Base-by-base conservation (phyloP, 768 basidiomycete genomes). In the Fomitopsis pulvina region DNA sequence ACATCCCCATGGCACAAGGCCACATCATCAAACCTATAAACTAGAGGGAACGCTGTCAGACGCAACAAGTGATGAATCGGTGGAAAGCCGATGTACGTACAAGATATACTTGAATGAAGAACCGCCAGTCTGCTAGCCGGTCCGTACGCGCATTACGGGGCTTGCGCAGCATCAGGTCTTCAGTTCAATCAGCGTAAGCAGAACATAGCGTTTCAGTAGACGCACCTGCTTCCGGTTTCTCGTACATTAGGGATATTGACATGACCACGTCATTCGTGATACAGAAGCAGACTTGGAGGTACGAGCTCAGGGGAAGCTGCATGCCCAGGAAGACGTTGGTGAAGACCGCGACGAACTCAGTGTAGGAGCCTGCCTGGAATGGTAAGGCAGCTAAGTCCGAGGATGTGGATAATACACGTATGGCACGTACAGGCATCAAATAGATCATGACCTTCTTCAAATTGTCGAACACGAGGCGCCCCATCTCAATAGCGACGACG, bases 381-480 rank as follows among this genome's bases (percentile, higher is more conserved):
- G 14, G 42, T 22, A 8, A 12, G 18, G 7, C 11, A 29, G 24
- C 30, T 39, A 24, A 45, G 29, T 7, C 12, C n/a, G 4, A n/a
- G n/a, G 16, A 14, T 11, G 38, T 29, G 1, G 14, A 6, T 6
- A 2, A 71, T 56, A 32, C 70, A 51, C 43, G 78, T 52, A 77
- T 79, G 45, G 78, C 59, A 6, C 83, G 39, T 47, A 83, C 75
- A 1, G 80, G 79, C 72, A 81, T 78, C 12, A 77, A 63, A 47
- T 78, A 76, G n/a, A 78, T 52, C 4, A 74, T 71, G 14, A 74
- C 66, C 68, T 81, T 77, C 68, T 78, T 74, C 28, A 85, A 67
- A 56, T 85, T 85, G 59, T 83, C 81, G 57, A 77, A 83, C 16
- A 79, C 77, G 12, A 82, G 68, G 30, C 80, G 77, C 32, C 84